Percentiles rank a stretch among this genome's conserved stretches.
phyloP scores from a whole-genome alignment of 2,329 filamentous ascomycete species.

The Stemphylium beticola region DNA sequence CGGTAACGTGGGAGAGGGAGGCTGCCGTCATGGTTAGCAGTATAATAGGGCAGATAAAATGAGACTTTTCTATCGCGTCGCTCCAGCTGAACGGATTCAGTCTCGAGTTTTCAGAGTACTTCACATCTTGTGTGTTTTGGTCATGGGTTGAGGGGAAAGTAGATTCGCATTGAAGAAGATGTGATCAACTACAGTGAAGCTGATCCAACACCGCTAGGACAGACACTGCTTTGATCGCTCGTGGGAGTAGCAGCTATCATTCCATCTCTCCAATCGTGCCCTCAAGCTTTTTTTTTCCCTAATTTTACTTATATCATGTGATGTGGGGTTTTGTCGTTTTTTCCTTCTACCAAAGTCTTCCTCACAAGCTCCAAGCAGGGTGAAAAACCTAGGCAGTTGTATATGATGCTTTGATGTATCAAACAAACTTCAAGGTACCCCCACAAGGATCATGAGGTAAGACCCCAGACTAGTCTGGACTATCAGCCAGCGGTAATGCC shows the following conservation, averaged over 20 bases:
- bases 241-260: neutral
- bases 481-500: conserved; percentile 8
- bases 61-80: neutral
- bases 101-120: too few species aligned
- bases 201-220: neutral
- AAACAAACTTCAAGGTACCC: neutral
- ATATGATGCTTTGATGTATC: neutral
- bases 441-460: neutral
- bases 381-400: neutral
- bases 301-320: conserved; percentile 22
- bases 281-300: conserved; percentile 26
- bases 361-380: neutral
- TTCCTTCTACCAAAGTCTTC: conserved; percentile 25
- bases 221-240: neutral
- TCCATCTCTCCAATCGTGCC: conserved; percentile 19
- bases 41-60: conserved; percentile 63
- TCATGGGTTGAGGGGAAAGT: neutral
- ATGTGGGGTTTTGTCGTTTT: conserved; percentile 12
- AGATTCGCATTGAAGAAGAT: conserved; percentile 19
- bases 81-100: too few species aligned
- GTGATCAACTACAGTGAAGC: neutral
- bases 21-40: conserved; percentile 93
- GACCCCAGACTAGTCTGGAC: conserved; percentile 40
- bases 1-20: conserved; percentile 81
- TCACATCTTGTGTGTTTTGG: neutral